These are phyloP conservation scores for Cryptosporidium sp. DNA, from an alignment of 169 alveolate species.

Conservation along the genomic window DNA sequence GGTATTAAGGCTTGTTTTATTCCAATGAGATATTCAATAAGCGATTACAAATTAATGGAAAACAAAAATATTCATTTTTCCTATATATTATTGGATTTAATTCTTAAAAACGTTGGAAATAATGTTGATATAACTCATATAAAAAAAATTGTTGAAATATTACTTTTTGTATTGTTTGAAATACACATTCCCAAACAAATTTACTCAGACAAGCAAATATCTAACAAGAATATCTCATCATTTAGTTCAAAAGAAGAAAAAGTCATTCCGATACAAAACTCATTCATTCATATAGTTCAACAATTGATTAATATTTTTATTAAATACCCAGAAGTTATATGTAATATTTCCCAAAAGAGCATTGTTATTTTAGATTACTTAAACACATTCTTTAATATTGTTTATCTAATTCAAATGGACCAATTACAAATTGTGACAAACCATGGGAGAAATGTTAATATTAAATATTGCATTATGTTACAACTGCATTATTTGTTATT, in stretches of 20 bases:
- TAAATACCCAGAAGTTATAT: background rate
- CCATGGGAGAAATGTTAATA: background rate
- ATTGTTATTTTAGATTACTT: constrained; percentile 20
- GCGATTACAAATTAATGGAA: constrained; percentile 7
- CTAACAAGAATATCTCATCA: background rate
- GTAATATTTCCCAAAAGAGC: constrained; percentile 7
- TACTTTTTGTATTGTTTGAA: background rate
- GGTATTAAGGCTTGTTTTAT: constrained; percentile 38
- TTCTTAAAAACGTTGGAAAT: background rate
- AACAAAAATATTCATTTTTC: constrained; percentile 56
- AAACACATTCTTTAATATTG: background rate
- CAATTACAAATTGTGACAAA: constrained; percentile 49
- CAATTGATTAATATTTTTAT: constrained; percentile 23
- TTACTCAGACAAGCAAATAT: background rate
- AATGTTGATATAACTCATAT: background rate
- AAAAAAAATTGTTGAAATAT: constrained; percentile 1
- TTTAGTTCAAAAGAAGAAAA: background rate
- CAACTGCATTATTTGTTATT: constrained; percentile 14
- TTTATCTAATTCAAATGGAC: constrained; percentile 33
- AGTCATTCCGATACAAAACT: constrained; percentile 7
- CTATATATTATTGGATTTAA: constrained; percentile 31
- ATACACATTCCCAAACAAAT: constrained; percentile 17
- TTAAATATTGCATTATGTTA: constrained; percentile 3
- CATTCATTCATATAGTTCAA: constrained; percentile 36
- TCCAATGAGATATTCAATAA: constrained; percentile 26